Base-by-base conservation (phyloP, 2,329 filamentous ascomycete genomes). In the Cytospora mali region DNA sequence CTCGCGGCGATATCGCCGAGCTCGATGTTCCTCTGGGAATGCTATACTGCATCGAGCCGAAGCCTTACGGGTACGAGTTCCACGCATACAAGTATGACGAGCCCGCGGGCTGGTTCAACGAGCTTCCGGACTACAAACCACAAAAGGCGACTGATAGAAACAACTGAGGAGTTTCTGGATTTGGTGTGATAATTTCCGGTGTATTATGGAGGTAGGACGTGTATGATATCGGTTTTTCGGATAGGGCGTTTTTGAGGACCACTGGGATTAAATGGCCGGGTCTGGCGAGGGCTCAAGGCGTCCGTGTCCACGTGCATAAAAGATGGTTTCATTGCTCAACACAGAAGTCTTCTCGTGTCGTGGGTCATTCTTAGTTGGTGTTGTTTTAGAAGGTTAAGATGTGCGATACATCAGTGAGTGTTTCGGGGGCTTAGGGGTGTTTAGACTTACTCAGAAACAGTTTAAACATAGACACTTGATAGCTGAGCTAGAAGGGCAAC, bases 31-130 rank as follows among this genome's bases (percentile, higher is more conserved):
- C 95, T 0, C 80, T 99, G 55, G 95, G 95, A 21, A 93, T 97
- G 81, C 82, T 97, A 9, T 99, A 96, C 75, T 91, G 93, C 69
- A 89, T 99, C 54, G 94, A 99, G 76, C 95, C 95, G 35, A 97
- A 97, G 81, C 95, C 95, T 0, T 99, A 99, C 69, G 95, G 95
- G 16, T 93, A 97, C 63, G 94, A 97, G 65, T 97, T 98, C 79
- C 94, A 96, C 74, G 94, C 93, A 0, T 99, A 96, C 80, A 86
- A 88, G 65, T 99, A 97, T 79, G 91, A 97, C 72, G 85, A 91
- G 66, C 80, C 83, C 3, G 84, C 79, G 23, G 87, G 89, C 66
- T 92, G 89, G 84, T 99, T 99, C 70, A 88, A 95, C 64, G 88
- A 95, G 73, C 77, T 96, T 52, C 90, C 89, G n/a, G 83, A 93